Evolutionary conservation across 257 asterid species (phyloP), one percentile per base, ranked within the genome.

Genomic region (Sherardia arvensis): DNA sequence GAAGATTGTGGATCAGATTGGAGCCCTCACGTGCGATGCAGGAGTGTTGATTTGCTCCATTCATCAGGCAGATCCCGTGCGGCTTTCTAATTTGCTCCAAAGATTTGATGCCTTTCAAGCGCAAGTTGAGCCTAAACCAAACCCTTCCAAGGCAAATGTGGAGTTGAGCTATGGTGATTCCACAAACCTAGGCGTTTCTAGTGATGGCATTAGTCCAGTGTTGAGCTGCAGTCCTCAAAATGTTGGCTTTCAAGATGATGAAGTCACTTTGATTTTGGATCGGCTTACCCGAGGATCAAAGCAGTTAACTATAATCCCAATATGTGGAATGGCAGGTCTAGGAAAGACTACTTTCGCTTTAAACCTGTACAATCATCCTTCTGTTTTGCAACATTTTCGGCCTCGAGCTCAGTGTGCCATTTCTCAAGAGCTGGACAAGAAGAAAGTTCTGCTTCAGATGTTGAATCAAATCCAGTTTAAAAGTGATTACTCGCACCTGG

Each of bases 331-430:
- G 71, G 28, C 53, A 2, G 71, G 64, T 1, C 11, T 55, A n/a
- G 71, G 71, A 18, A 66, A 66, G 64, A 66, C 71, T 2, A 66
- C 71, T n/a, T 25, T 66, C 4, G 57, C 71, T 6, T 53, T 7
- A 20, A 55, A 55, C 26, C 56, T 55, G 0, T 55, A 6, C 34
- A 28, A 57, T 34, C 1, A n/a, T 43, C 5, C 57, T 17, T 26
- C 11, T 1, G 22, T 66, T 38, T 6, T 3, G 9, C 8, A 5
- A 22, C 23, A 34, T 54, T 66, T 66, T 23, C 4, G 6, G 17
- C 2, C 18, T 0, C 30, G 38, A 40, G 48, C 28, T 1, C 59
- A 53, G 64, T 38, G 40, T 25, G 2, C 27, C 18, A 27, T 66
- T 27, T 56, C 71, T 43, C 56, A 27, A 66, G 57, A 7, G 25